Conservation (phyloP, 257 asterid species). For the Gentiana dahurica region DNA sequence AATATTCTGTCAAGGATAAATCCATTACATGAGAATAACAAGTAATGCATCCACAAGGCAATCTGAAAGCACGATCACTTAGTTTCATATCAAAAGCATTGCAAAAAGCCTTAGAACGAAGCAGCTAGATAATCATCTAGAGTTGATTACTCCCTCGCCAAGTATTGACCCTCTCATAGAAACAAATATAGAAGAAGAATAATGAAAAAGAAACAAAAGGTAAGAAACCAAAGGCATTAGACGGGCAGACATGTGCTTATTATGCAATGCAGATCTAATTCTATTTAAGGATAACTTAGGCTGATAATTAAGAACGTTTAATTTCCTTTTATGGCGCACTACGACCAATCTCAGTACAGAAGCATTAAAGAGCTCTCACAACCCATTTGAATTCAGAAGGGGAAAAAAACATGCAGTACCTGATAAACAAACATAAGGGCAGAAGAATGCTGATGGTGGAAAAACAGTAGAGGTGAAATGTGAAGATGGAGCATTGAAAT, state of each 20-base stretch:
- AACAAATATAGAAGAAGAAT: no score
- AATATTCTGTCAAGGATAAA: background rate
- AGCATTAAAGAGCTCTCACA: slow-evolving; percentile 30
- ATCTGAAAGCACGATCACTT: background rate
- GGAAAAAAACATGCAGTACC: background rate
- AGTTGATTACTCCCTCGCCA: no score
- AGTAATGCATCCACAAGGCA: background rate
- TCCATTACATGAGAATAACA: background rate
- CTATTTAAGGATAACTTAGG: slow-evolving; percentile 15
- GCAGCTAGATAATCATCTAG: background rate
- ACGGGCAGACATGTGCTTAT: background rate
- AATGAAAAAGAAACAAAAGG: background rate
- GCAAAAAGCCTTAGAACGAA: background rate
- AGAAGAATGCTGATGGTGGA: background rate
- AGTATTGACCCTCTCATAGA: no score
- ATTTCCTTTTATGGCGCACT: slow-evolving; percentile 23
- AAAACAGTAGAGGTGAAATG: background rate
- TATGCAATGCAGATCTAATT: slow-evolving; percentile 3
- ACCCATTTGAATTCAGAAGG: background rate
- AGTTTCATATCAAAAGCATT: background rate
- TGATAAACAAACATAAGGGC: background rate
- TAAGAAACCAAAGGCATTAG: no score
- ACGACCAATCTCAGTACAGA: slow-evolving; percentile 1
- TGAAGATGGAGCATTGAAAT: background rate
- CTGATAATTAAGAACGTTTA: slow-evolving; percentile 13